Base-by-base conservation (phyloP, 1,139 yeast species). In the Magnusiomyces suaveolens region DNA sequence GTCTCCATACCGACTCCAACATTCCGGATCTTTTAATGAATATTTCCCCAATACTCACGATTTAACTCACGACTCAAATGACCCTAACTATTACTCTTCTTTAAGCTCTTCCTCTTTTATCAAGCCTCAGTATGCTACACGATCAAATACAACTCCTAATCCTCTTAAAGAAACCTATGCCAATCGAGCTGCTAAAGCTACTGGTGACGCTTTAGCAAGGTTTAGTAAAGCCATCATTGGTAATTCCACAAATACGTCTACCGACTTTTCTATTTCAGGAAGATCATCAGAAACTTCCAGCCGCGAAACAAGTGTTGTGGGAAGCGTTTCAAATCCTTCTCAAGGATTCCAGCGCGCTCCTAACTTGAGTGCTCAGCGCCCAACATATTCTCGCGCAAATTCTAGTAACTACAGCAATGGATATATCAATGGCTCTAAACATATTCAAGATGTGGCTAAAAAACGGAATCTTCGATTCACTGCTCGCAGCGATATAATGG, bases 191-290 rank as follows among this genome's bases (percentile, higher is more conserved):
- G 63, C 64, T 43, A 63, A 63, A 48, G 64, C 65, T 2, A 59
- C 65, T 0, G 43, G 50, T 2, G 63, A 64, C 3, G 64, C 68
- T 1, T 56, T 66, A 41, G 70, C 69, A 6, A 59, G 69, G 46
- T 60, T 67, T 21, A 69, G 69, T 23, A 65, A 66, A 48, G 69
- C 66, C 29, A 52, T 67, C 18, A 64, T 62, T 48, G 63, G 64
- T 25, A 53, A 62, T 52, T 60, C 44, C 44, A 26, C 24, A n/a
- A 21, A 29, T n/a, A 23, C 43, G 2, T 41, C 18, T 12, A 20
- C 16, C 2, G 51, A 54, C 41, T 48, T 54, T 26, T 48, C 59
- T 10, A 54, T 50, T 38, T 58, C 61, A 6, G 53, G 48, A 14
- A 21, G 38, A 18, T 16, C 14, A 10, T 46, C 48, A 44, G 18